These are phyloP conservation scores for Oryza punctata DNA, from an alignment of 176 grass and related monocot species.

Conservation along the genomic window DNA sequence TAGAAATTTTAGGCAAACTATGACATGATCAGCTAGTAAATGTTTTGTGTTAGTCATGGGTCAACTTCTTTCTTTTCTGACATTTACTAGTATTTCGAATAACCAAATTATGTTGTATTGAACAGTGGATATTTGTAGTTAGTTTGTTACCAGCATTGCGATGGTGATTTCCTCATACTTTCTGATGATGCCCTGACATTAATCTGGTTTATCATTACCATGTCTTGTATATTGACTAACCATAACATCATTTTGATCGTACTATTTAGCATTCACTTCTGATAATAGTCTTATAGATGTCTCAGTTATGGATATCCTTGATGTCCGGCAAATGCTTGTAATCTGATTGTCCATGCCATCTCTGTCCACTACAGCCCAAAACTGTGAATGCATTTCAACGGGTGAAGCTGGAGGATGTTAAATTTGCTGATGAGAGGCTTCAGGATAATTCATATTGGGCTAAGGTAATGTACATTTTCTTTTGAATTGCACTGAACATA, in stretches of 20 bases:
- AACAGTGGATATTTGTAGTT: not conserved
- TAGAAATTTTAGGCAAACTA: not conserved
- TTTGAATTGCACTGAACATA: not conserved
- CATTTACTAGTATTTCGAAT: not conserved
- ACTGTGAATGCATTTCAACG: constrained; percentile 70
- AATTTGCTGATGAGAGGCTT: constrained; percentile 76
- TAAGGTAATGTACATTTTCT: constrained; percentile 56
- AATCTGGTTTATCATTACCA: not conserved
- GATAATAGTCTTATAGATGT: not conserved
- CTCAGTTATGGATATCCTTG: not conserved
- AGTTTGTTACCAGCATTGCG: not conserved
- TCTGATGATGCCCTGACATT: not conserved
- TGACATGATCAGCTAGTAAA: not conserved
- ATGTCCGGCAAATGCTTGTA: not conserved
- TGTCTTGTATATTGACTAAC: not conserved
- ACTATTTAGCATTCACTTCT: not conserved
- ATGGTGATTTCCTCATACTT: not conserved
- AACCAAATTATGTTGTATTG: not conserved
- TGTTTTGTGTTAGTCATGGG: not conserved
- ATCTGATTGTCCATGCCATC: constrained; percentile 10
- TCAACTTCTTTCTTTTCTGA: not conserved
- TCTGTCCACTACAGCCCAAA: constrained; percentile 60
- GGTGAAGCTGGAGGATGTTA: constrained; percentile 65
- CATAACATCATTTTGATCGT: not conserved
- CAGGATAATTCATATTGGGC: constrained; percentile 97